Conservation (phyloP, 2,329 filamentous ascomycete species). For the Arthroderma sp. region DNA sequence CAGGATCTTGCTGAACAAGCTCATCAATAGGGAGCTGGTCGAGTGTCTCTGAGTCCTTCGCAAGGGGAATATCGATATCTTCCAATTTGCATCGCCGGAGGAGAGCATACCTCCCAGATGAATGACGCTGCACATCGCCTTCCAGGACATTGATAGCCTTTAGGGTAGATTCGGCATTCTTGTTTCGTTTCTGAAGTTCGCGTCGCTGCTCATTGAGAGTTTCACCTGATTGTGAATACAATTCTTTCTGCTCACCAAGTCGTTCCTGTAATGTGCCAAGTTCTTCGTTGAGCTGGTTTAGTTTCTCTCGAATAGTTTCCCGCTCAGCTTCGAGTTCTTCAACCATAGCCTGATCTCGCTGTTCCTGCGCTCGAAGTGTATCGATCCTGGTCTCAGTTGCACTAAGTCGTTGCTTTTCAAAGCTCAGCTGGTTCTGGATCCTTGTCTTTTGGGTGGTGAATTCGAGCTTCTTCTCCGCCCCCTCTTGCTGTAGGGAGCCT, state of each 20-base stretch:
- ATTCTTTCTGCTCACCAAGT: slow-evolving; percentile 54
- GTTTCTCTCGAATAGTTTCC: slow-evolving; percentile 56
- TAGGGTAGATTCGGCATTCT: slow-evolving; percentile 62
- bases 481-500: slow-evolving; percentile 81
- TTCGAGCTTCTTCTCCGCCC: slow-evolving; percentile 69
- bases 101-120: slow-evolving; percentile 68
- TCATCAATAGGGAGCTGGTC: slow-evolving; percentile 83
- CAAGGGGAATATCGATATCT: slow-evolving; percentile 74
- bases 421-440: slow-evolving; percentile 47
- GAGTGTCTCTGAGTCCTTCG: slow-evolving; percentile 54
- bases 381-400: slow-evolving; percentile 57
- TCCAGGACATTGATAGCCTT: slow-evolving; percentile 71
- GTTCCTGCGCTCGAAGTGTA: slow-evolving; percentile 51
- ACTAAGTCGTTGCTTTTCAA: slow-evolving; percentile 58
- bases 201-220: slow-evolving; percentile 64
- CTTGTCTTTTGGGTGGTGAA: slow-evolving; percentile 66
- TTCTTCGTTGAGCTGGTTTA: slow-evolving; percentile 61
- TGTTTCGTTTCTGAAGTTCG: slow-evolving; percentile 72
- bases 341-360: slow-evolving; percentile 56
- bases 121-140: slow-evolving; percentile 72
- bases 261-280: slow-evolving; percentile 62
- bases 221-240: slow-evolving; percentile 56
- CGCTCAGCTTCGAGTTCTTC: slow-evolving; percentile 59
- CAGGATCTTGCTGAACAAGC: slow-evolving; percentile 59
- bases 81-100: slow-evolving; percentile 86